phyloP scores from a whole-genome alignment of 2,329 filamentous ascomycete genomes.

The Aureobasidium sp. region DNA sequence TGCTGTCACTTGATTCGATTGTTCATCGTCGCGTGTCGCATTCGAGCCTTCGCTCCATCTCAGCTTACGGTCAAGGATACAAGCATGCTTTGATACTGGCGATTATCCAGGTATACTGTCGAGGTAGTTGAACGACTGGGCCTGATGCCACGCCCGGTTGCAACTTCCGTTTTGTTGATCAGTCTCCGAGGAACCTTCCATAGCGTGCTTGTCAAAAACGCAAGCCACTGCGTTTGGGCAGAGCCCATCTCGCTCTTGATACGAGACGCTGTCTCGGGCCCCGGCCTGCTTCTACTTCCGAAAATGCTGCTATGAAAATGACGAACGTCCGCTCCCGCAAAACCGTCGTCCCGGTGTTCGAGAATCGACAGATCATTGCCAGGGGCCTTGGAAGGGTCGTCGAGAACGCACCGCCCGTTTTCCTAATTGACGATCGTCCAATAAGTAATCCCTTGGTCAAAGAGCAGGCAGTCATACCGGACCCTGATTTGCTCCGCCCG shows the following conservation, averaged over 20 bases:
- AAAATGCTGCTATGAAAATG: neutral
- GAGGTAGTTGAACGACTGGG: neutral
- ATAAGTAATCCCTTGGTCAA: neutral
- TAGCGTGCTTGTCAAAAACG: slow-evolving; percentile 10
- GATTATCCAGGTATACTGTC: neutral
- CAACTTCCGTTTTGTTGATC: neutral
- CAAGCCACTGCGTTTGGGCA: slow-evolving; percentile 1
- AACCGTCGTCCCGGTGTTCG: neutral
- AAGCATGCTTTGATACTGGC: neutral
- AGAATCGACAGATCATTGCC: neutral
- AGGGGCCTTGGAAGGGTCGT: slow-evolving; percentile 1
- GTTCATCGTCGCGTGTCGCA: neutral
- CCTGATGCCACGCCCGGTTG: neutral
- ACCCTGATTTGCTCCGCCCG: neutral
- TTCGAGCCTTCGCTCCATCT: neutral
- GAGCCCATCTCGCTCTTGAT: neutral
- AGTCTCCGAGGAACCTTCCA: neutral
- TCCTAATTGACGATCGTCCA: neutral
- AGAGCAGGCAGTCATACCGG: slow-evolving; percentile 1
- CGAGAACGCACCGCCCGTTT: neutral
- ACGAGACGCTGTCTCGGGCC: neutral
- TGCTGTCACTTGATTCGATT: neutral
- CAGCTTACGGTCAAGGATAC: neutral
- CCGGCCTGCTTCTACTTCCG: neutral
- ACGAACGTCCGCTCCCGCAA: slow-evolving; percentile 6